phyloP scores from a whole-genome alignment of 768 basidiomycete species.

The Ephemerocybe angulata region DNA sequence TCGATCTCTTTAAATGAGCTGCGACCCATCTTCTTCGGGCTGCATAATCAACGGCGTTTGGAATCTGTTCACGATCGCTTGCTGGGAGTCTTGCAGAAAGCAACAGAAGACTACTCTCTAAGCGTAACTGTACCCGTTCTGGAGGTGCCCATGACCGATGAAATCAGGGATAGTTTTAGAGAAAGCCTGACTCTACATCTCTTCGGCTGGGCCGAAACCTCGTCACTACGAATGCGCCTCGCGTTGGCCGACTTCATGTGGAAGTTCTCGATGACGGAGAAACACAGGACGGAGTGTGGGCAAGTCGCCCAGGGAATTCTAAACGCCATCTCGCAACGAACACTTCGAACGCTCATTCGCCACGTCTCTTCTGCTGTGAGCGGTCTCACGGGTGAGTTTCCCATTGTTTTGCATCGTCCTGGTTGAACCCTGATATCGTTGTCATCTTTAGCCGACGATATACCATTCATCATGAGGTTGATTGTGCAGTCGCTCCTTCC shows the following conservation, averaged over 20 bases:
- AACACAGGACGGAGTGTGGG: slow-evolving; percentile 46
- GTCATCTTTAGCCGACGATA: slow-evolving; percentile 46
- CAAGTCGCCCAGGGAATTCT: slow-evolving; percentile 49
- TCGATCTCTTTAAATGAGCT: slow-evolving; percentile 47
- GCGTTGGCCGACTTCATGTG: slow-evolving; percentile 49
- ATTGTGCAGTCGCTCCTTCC: slow-evolving; percentile 57
- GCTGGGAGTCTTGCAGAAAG: slow-evolving; percentile 40
- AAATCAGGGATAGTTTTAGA: slow-evolving; percentile 44
- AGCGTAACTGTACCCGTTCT: slow-evolving; percentile 28
- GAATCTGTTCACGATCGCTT: slow-evolving; percentile 38
- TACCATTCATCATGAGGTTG: slow-evolving; percentile 62
- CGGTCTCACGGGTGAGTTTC: slow-evolving; percentile 46
- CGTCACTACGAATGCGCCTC: slow-evolving; percentile 54
- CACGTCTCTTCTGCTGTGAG: slow-evolving; percentile 48
- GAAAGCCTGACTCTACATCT: slow-evolving; percentile 52
- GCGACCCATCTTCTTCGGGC: slow-evolving; percentile 44
- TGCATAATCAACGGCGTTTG: slow-evolving; percentile 22
- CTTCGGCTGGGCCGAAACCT: slow-evolving; percentile 56
- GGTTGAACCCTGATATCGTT: too few relatives aligned
- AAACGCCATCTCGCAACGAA: slow-evolving; percentile 47
- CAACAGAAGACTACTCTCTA: slow-evolving; percentile 30
- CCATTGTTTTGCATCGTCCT: too few relatives aligned
- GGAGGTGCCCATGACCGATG: slow-evolving; percentile 24
- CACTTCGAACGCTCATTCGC: slow-evolving; percentile 53
- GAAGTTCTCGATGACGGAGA: slow-evolving; percentile 45